A percentile compares a stretch with the other conserved stretches of the same genome.
phyloP scores from a whole-genome alignment of 805 yeast genomes.

The Candida odintsovae region DNA sequence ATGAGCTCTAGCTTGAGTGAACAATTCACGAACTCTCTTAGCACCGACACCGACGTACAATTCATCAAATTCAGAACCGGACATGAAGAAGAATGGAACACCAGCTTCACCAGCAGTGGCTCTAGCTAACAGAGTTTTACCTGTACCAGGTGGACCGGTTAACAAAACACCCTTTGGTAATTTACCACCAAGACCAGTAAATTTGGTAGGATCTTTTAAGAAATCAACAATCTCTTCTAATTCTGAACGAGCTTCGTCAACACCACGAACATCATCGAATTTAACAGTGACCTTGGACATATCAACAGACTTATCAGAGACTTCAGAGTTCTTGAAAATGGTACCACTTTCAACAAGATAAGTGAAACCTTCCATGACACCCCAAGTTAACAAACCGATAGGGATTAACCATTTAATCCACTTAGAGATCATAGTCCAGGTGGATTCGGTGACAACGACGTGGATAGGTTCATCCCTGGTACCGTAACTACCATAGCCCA shows the following conservation, averaged over 20 bases:
- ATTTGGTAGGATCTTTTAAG: conserved; percentile 90
- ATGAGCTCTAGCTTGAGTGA: conserved; percentile 86
- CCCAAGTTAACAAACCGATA: conserved; percentile 72
- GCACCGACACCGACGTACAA: conserved; percentile 99
- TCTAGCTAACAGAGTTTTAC: conserved; percentile 92
- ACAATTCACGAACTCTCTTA: conserved; percentile 90
- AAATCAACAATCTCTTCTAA: conserved; percentile 97
- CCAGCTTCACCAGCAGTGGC: conserved; percentile 99
- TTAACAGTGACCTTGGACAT: conserved; percentile 80
- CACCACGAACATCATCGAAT: conserved; percentile 93
- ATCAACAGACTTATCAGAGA: conserved; percentile 74
- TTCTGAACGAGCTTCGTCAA: conserved; percentile 97
- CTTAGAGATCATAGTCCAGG: conserved; percentile 68
- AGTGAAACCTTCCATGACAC: conserved; percentile 71
- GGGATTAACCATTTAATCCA: conserved; percentile 90
- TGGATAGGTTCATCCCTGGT: conserved; percentile 80
- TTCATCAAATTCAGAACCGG: conserved; percentile 97
- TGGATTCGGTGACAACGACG: conserved; percentile 86
- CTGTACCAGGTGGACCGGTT: conserved; percentile 99
- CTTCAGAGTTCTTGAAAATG: conserved; percentile 67
- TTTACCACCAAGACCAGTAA: conserved; percentile 95
- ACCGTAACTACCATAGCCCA: conserved; percentile 33
- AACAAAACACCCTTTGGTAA: conserved; percentile 94
- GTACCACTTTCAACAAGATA: conserved; percentile 80
- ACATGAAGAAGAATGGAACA: conserved; percentile 97